Evolutionary conservation across 192 early-diverging fungal genomes (phyloP).

Genomic region (Rhizoclosmatium globosum): DNA sequence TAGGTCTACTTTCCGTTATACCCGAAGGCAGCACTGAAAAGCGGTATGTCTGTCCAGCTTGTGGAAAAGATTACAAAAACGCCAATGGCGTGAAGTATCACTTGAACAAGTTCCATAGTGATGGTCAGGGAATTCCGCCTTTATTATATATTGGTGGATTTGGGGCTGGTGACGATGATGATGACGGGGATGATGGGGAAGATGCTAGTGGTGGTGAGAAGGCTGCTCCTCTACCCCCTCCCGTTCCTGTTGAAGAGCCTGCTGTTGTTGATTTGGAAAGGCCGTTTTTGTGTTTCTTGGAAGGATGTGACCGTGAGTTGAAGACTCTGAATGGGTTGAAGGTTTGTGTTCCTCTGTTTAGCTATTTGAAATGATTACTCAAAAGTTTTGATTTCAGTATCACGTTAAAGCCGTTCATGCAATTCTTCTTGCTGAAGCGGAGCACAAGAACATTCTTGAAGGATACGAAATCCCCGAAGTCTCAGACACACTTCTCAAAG

Average conservation of each 20-base stretch:
- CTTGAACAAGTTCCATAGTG: slow-evolving; percentile 65
- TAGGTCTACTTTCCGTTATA: slow-evolving; percentile 4
- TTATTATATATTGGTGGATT: slow-evolving; percentile 4
- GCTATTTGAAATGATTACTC: background rate
- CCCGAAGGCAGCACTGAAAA: slow-evolving; percentile 1
- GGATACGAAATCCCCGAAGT: slow-evolving; percentile 16
- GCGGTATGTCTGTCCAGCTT: slow-evolving; percentile 23
- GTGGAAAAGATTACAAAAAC: slow-evolving; percentile 87
- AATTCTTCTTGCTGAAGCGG: slow-evolving; percentile 3
- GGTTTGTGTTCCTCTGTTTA: background rate
- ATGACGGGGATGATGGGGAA: background rate
- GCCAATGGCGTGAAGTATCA: slow-evolving; percentile 97
- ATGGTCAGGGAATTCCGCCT: slow-evolving; percentile 18
- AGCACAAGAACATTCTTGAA: slow-evolving; percentile 11
- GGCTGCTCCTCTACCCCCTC: background rate
- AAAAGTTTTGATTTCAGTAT: slow-evolving; percentile 15
- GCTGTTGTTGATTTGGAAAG: slow-evolving; percentile 16
- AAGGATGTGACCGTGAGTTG: slow-evolving; percentile 90
- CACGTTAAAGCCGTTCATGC: slow-evolving; percentile 20
- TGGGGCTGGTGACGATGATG: background rate
- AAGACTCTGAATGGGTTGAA: slow-evolving; percentile 95
- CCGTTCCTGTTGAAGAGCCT: background rate
- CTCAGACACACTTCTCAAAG: no score
- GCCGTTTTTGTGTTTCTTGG: slow-evolving; percentile 71
- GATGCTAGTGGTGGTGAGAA: background rate